phyloP scores from a whole-genome alignment of 2,329 filamentous ascomycete genomes.

The Ascochyta lentis region DNA sequence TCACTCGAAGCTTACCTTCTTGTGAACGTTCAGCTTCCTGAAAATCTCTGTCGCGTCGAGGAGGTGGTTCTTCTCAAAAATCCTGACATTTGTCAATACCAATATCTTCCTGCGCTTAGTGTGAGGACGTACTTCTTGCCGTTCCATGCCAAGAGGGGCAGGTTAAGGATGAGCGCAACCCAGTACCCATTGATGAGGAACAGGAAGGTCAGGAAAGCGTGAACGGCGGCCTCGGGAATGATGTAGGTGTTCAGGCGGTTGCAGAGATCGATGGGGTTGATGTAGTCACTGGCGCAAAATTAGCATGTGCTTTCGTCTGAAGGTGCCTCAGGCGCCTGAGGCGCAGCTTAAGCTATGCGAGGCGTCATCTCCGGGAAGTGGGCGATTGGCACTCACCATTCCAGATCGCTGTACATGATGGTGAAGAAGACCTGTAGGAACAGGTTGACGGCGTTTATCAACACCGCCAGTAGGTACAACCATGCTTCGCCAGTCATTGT shows the following conservation, averaged over 20 bases:
- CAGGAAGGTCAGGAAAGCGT: constrained; percentile 92
- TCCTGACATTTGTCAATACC: constrained; percentile 65
- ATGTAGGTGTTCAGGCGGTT: constrained; percentile 99
- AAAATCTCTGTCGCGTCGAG: constrained; percentile 99
- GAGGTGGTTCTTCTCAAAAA: constrained; percentile 95
- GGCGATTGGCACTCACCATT: constrained; percentile 77
- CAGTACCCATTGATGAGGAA: constrained; percentile 99
- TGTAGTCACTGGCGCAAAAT: constrained; percentile 80
- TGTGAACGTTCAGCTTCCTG: constrained; percentile 97
- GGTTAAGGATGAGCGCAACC: constrained; percentile 88
- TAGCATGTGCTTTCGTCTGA: constrained; percentile 32
- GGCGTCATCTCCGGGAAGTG: not conserved
- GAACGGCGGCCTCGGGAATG: constrained; percentile 95
- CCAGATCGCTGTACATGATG: constrained; percentile 99
- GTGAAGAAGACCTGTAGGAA: constrained; percentile 99
- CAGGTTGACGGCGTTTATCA: constrained; percentile 99
- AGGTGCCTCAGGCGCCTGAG: not conserved
- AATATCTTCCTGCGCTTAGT: not conserved
- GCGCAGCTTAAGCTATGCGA: not conserved
- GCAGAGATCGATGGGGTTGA: constrained; percentile 99
- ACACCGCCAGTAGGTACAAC: constrained; percentile 95
- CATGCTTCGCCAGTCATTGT: constrained; percentile 97
- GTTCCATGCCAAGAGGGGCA: constrained; percentile 92
- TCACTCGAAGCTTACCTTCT: constrained; percentile 74
- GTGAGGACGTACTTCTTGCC: constrained; percentile 86